phyloP scores from a whole-genome alignment of 805 yeast species.

The Brettanomyces nanus region DNA sequence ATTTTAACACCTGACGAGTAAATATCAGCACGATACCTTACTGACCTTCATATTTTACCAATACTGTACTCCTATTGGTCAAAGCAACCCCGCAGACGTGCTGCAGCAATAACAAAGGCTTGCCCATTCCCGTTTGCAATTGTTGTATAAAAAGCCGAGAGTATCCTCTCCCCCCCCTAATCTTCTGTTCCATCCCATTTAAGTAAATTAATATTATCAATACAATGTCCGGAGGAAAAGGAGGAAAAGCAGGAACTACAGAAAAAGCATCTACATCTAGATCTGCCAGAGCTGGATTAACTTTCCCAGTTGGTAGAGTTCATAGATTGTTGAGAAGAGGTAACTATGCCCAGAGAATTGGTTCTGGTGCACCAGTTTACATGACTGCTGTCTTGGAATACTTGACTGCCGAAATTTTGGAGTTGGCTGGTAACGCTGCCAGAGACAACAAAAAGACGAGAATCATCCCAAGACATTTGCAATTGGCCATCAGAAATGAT shows the following conservation, averaged over 20 bases:
- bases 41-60: not conserved
- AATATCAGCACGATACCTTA: not conserved
- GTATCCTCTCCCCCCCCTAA: too few species aligned
- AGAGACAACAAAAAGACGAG: slow-evolving; percentile 98
- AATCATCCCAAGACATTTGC: slow-evolving; percentile 98
- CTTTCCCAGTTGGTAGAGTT: slow-evolving; percentile 99
- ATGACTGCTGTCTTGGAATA: slow-evolving; percentile 95
- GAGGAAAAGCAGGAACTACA: slow-evolving; percentile 91
- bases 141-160: too few species aligned
- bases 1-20: slow-evolving; percentile 1
- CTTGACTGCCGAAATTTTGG: slow-evolving; percentile 95
- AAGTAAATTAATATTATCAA: too few species aligned
- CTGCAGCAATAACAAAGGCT: too few species aligned
- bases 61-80: too few species aligned
- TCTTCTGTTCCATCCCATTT: too few species aligned
- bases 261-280: slow-evolving; percentile 96
- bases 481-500: slow-evolving; percentile 97
- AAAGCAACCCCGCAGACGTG: too few species aligned
- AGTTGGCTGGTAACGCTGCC: slow-evolving; percentile 98
- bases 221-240: slow-evolving; percentile 66
- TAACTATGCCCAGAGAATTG: slow-evolving; percentile 96
- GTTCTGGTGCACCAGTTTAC: slow-evolving; percentile 99
- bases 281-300: slow-evolving; percentile 97
- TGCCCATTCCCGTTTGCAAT: too few species aligned
- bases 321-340: slow-evolving; percentile 95